Evolutionary conservation across 805 yeast genomes (phyloP), one percentile per base, ranked within the genome.

Genomic region (Candida germanica): DNA sequence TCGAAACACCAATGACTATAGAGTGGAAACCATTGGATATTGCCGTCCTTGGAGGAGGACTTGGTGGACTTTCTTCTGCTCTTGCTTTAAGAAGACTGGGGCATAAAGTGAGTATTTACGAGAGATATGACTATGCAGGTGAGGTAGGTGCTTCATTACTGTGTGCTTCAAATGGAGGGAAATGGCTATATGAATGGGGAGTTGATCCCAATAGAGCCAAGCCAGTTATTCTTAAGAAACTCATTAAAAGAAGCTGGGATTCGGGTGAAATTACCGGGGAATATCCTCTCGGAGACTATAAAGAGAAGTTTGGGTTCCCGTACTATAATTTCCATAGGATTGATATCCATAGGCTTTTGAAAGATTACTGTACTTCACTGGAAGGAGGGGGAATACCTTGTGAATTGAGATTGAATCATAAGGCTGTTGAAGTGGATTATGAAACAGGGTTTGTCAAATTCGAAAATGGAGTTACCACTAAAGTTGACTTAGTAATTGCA

Each of bases 101-200:
- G 17, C 58, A 53, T 36, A 39, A 43, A 6, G 59, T 54, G 8
- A 47, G 42, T 17, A 45, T 55, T 12, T 55, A 47, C 36, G 60
- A 55, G 37, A 35, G 58, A 29, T 54, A 54, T 31, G 54, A 54
- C 29, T 55, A 43, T 25, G 56, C 50, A 6, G 59, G 59, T 7
- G 60, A 55, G 38, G 59, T 55, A 8, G 60, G 60, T 10, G 60
- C 59, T 18, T 51, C 59, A 7, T 42, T 56, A 19, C 51, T 56
- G 4, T 52, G 53, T 44, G 60, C 61, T 25, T 53, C 59, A 10
- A 56, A 56, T 32, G 60, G 60, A 6, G 59, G 60, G 1, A 38
- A 43, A 14, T 44, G 52, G 43, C 37, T 56, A 27, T 45, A 49
- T 21, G 58, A 54, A 20, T 46, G 57, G 50, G 61, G 48, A 1